Evolutionary conservation across 129 eudicot genomes (phyloP).

Genomic region (Glebionis coronaria): DNA sequence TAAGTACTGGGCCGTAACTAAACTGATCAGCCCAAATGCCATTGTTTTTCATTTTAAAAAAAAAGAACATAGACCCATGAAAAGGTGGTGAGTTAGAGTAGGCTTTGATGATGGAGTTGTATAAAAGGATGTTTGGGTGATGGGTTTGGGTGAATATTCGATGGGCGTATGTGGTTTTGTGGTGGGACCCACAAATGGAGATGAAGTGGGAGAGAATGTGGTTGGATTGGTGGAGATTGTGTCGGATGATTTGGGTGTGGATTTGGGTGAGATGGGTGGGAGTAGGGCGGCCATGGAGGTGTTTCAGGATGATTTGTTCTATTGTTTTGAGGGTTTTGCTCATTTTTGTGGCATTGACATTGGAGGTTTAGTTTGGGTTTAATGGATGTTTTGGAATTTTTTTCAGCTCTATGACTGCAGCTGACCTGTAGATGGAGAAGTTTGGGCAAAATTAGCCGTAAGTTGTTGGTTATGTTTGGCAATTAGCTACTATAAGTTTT

Average conservation of each 20-base stretch:
- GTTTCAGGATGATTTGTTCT: conserved; percentile 43
- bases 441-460: too few species aligned
- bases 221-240: conserved; percentile 77
- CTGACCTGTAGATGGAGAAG: too few species aligned
- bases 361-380: too few species aligned
- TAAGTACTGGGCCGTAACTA: conserved; percentile 67
- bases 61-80: conserved; percentile 37
- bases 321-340: too few species aligned
- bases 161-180: conserved; percentile 51
- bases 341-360: too few species aligned
- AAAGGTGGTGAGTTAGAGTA: conserved; percentile 56
- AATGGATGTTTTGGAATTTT: too few species aligned
- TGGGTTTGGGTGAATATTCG: conserved; percentile 54
- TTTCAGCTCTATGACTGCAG: too few species aligned
- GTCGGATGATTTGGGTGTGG: conserved; percentile 82
- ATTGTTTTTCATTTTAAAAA: conserved; percentile 47
- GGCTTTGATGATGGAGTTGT: conserved; percentile 79
- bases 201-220: conserved; percentile 80
- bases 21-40: conserved; percentile 77
- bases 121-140: conserved; percentile 67
- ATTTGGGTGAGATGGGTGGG: conserved; percentile 61
- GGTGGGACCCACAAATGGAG: conserved; percentile 51
- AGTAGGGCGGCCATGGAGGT: conserved; percentile 66
- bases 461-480: too few species aligned
- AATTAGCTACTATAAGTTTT: too few species aligned